Evolutionary conservation across 2,329 filamentous ascomycete genomes (phyloP).

Genomic region (Trichoderma oligosporum): DNA sequence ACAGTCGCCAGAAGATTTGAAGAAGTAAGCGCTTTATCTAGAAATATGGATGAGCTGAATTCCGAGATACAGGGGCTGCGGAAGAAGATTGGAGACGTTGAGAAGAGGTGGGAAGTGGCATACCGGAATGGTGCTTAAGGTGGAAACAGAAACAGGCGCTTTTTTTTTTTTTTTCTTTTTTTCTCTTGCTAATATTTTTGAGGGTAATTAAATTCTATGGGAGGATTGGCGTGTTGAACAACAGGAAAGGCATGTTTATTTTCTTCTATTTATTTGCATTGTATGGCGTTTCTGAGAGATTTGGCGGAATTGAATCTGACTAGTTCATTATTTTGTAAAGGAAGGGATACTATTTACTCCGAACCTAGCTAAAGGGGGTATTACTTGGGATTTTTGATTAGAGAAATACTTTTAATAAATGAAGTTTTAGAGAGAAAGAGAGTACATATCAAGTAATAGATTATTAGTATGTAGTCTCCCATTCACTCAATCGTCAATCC

Average conservation of each 20-base stretch:
- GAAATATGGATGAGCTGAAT: conserved; percentile 79
- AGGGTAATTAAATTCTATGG: background rate
- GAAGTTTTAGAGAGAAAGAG: no score
- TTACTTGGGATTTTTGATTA: background rate
- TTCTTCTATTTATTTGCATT: conserved; percentile 27
- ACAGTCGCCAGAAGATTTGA: conserved; percentile 76
- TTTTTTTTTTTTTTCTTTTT: background rate
- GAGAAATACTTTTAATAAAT: background rate
- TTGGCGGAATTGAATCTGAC: background rate
- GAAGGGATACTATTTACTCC: background rate
- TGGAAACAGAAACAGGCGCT: background rate
- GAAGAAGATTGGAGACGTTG: conserved; percentile 62
- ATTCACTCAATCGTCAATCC: background rate
- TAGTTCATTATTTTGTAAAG: background rate
- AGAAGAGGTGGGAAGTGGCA: conserved; percentile 54
- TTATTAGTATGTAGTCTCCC: no score
- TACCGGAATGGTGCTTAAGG: conserved; percentile 37
- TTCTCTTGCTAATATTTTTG: background rate
- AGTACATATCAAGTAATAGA: background rate
- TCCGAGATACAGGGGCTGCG: conserved; percentile 68
- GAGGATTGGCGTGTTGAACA: background rate
- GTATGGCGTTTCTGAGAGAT: conserved; percentile 32
- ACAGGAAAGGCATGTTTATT: background rate
- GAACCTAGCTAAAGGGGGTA: background rate
- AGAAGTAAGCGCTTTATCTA: conserved; percentile 73